Percentiles rank a stretch among this genome's conserved stretches.
phyloP scores from a whole-genome alignment of 225 moss, liverwort and hornwort species.

The Sphagnum contortum region DNA sequence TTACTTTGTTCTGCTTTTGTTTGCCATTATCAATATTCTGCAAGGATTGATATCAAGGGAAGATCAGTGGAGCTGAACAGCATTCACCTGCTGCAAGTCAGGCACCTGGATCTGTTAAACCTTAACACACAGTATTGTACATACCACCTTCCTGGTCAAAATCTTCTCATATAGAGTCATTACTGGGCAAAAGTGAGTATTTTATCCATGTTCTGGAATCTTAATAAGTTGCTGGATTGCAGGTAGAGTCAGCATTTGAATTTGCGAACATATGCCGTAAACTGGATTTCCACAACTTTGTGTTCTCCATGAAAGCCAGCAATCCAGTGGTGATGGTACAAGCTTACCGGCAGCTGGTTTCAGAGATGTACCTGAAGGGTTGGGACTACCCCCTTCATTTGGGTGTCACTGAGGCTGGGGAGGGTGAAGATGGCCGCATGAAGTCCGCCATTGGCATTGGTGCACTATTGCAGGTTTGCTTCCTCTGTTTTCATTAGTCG shows the following conservation, averaged over 20 bases:
- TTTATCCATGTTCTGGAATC: too few relatives aligned
- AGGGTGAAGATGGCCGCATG: conserved; percentile 99
- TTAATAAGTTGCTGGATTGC: conserved; percentile 1
- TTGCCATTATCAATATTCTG: too few relatives aligned
- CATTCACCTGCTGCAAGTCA: too few relatives aligned
- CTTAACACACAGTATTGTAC: too few relatives aligned
- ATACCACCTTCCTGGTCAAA: too few relatives aligned
- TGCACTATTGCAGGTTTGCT: conserved; percentile 73
- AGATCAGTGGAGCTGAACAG: too few relatives aligned
- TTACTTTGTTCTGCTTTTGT: too few relatives aligned
- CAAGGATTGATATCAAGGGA: too few relatives aligned
- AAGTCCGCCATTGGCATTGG: conserved; percentile 99
- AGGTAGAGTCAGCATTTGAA: conserved; percentile 99
- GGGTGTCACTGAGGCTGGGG: conserved; percentile 99
- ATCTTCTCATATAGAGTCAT: too few relatives aligned
- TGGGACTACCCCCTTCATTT: conserved; percentile 99
- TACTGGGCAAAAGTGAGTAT: too few relatives aligned
- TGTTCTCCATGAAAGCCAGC: conserved; percentile 99
- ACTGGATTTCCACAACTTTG: conserved; percentile 83
- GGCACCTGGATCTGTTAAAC: too few relatives aligned
- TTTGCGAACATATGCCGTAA: conserved; percentile 92
- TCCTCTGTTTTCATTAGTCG: not conserved
- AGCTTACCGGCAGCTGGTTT: conserved; percentile 84
- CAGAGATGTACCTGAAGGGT: conserved; percentile 88
- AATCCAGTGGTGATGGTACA: conserved; percentile 99